phyloP scores from a whole-genome alignment of 352 stramenopile species.

The Vaucheria bursata region DNA sequence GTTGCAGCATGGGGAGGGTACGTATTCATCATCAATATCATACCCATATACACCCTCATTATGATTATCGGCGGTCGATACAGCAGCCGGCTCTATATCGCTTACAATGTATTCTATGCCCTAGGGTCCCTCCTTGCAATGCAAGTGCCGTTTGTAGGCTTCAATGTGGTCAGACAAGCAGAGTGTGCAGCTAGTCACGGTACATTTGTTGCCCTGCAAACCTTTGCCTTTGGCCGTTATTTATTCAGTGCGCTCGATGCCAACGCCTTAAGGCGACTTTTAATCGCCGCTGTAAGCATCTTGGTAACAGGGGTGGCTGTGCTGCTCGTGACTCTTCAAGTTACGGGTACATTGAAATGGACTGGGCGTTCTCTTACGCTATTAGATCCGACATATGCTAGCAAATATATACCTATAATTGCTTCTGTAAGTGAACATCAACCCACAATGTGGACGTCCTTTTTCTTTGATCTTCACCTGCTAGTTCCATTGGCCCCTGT shows the following conservation, averaged over 20 bases:
- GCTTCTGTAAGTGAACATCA: slow-evolving; percentile 83
- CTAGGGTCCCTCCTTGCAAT: slow-evolving; percentile 90
- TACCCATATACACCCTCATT: slow-evolving; percentile 86
- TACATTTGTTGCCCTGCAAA: slow-evolving; percentile 82
- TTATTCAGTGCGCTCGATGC: slow-evolving; percentile 42
- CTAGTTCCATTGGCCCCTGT: slow-evolving; percentile 77
- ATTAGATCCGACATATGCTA: slow-evolving; percentile 75
- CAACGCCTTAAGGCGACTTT: slow-evolving; percentile 62
- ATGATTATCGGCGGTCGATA: slow-evolving; percentile 84
- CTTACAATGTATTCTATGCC: slow-evolving; percentile 93
- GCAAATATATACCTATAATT: slow-evolving; percentile 80
- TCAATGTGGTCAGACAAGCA: slow-evolving; percentile 78
- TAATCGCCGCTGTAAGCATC: slow-evolving; percentile 57
- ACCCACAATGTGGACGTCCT: slow-evolving; percentile 81
- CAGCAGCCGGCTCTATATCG: slow-evolving; percentile 83
- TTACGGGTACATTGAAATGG: slow-evolving; percentile 73
- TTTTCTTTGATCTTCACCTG: slow-evolving; percentile 83
- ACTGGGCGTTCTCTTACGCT: slow-evolving; percentile 75
- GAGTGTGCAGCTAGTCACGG: slow-evolving; percentile 69
- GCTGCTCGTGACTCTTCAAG: slow-evolving; percentile 64
- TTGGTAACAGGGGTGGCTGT: slow-evolving; percentile 58
- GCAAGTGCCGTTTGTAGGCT: slow-evolving; percentile 89
- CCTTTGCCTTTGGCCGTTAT: slow-evolving; percentile 35
- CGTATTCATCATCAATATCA: slow-evolving; percentile 98
- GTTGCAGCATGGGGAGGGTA: slow-evolving; percentile 81